These are phyloP conservation scores for Hymenoscyphus linearis DNA, from an alignment of 2,329 filamentous ascomycete genomes.

Conservation along the genomic window DNA sequence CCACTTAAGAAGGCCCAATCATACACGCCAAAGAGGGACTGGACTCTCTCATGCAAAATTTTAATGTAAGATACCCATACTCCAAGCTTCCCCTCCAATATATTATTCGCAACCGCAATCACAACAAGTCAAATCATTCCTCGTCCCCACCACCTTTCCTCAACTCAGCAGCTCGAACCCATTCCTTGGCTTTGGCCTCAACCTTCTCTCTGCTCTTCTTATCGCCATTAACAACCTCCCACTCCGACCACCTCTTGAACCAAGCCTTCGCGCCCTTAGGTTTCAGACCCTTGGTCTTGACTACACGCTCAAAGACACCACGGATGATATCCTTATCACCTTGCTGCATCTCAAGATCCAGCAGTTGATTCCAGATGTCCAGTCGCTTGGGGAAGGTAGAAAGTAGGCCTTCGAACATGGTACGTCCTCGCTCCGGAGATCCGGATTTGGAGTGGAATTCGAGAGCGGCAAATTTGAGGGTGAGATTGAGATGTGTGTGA, in stretches of 20 bases:
- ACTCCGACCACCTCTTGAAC: conserved; percentile 88
- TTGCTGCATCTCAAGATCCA: conserved; percentile 74
- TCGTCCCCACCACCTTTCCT: conserved; percentile 31
- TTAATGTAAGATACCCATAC: neutral
- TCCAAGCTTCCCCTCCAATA: neutral
- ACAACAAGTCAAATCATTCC: neutral
- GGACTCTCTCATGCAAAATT: neutral
- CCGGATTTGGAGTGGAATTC: conserved; percentile 83
- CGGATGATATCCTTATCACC: conserved; percentile 56
- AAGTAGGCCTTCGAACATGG: conserved; percentile 86
- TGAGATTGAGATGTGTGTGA: conserved; percentile 62
- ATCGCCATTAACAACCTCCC: conserved; percentile 72
- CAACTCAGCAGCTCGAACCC: conserved; percentile 49
- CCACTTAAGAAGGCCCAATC: neutral
- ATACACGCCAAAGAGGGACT: neutral
- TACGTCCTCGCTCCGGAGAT: conserved; percentile 85
- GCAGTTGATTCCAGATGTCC: conserved; percentile 87
- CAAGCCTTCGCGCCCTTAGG: conserved; percentile 76
- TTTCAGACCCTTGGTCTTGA: conserved; percentile 66
- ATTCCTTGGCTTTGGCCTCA: conserved; percentile 64
- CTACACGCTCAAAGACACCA: conserved; percentile 76
- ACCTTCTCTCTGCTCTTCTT: conserved; percentile 66
- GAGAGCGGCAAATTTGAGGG: conserved; percentile 82
- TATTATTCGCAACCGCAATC: neutral
- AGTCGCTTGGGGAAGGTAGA: conserved; percentile 81